Percentiles rank a stretch among this genome's conserved stretches.
Evolutionary conservation across 2,329 filamentous ascomycete species (phyloP).

Genomic region (Xylariaceae sp.): DNA sequence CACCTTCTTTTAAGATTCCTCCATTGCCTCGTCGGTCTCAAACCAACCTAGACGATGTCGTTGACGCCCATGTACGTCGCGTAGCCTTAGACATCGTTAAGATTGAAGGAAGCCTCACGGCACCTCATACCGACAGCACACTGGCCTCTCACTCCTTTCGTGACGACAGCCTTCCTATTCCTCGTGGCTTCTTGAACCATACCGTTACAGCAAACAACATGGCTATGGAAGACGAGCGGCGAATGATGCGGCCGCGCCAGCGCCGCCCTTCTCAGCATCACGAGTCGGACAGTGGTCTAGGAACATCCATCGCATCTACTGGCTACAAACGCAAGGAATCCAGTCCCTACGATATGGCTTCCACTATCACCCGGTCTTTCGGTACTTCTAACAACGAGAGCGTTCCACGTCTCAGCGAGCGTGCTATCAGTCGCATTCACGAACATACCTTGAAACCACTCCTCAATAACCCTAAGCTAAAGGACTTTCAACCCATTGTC

Average conservation of each 20-base stretch:
- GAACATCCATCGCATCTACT: constrained; percentile 68
- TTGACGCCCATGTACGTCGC: constrained; percentile 63
- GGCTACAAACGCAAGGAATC: constrained; percentile 46
- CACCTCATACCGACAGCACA: constrained; percentile 37
- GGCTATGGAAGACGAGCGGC: constrained; percentile 42
- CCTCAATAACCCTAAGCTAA: constrained; percentile 64
- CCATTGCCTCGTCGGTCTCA: constrained; percentile 60
- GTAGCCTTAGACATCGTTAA: constrained; percentile 60
- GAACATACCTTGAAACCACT: constrained; percentile 75
- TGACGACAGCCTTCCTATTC: constrained; percentile 56
- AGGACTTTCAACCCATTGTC: constrained; percentile 76
- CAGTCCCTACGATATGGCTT: constrained; percentile 40
- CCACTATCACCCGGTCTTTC: constrained; percentile 58
- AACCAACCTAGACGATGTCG: constrained; percentile 65
- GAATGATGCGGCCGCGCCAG: constrained; percentile 49
- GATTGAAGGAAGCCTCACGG: constrained; percentile 58
- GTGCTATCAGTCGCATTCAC: constrained; percentile 71
- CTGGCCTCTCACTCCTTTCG: constrained; percentile 41
- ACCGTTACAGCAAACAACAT: constrained; percentile 49
- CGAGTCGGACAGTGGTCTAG: constrained; percentile 81
- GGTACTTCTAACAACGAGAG: constrained; percentile 43
- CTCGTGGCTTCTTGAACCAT: constrained; percentile 53
- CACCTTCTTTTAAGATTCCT: constrained; percentile 43
- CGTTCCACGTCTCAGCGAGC: constrained; percentile 58
- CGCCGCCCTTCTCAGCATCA: constrained; percentile 59